phyloP scores from a whole-genome alignment of 2,329 filamentous ascomycete genomes.

The Penicillium sp. region DNA sequence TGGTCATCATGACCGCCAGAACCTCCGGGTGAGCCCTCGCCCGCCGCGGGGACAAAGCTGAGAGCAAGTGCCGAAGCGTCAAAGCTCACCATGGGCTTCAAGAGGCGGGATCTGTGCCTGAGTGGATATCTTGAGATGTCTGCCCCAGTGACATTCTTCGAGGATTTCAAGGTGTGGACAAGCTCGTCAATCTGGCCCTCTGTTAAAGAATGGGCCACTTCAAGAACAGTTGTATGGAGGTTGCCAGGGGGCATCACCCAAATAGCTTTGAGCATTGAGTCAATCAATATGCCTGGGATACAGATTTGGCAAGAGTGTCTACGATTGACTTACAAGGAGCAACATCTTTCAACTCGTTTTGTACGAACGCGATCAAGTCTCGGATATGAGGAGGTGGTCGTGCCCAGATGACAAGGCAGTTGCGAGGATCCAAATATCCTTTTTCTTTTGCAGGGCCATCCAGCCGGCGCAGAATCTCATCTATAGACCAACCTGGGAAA shows the following conservation, averaged over 20 bases:
- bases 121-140: slow-evolving; percentile 66
- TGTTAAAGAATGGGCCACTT: slow-evolving; percentile 79
- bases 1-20: slow-evolving; percentile 52
- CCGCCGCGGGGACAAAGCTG: slow-evolving; percentile 77
- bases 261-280: slow-evolving; percentile 54
- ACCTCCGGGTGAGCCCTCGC: slow-evolving; percentile 52
- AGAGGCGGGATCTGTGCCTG: slow-evolving; percentile 68
- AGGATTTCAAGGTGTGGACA: slow-evolving; percentile 53
- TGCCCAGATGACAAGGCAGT: slow-evolving; percentile 87
- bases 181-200: slow-evolving; percentile 65
- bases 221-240: slow-evolving; percentile 80
- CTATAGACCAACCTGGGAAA: slow-evolving; percentile 70
- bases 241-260: slow-evolving; percentile 83
- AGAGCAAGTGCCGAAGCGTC: slow-evolving; percentile 82
- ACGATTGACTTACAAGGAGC: slow-evolving; percentile 66
- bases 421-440: slow-evolving; percentile 69
- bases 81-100: slow-evolving; percentile 80
- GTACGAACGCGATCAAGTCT: slow-evolving; percentile 65
- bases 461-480: slow-evolving; percentile 70
- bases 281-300: background rate
- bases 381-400: slow-evolving; percentile 71
- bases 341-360: slow-evolving; percentile 62
- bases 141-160: slow-evolving; percentile 9
- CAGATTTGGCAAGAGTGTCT: background rate
- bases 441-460: slow-evolving; percentile 65